Evolutionary conservation across 208 protist species (phyloP).

Genomic region (Angomonas deanei): DNA sequence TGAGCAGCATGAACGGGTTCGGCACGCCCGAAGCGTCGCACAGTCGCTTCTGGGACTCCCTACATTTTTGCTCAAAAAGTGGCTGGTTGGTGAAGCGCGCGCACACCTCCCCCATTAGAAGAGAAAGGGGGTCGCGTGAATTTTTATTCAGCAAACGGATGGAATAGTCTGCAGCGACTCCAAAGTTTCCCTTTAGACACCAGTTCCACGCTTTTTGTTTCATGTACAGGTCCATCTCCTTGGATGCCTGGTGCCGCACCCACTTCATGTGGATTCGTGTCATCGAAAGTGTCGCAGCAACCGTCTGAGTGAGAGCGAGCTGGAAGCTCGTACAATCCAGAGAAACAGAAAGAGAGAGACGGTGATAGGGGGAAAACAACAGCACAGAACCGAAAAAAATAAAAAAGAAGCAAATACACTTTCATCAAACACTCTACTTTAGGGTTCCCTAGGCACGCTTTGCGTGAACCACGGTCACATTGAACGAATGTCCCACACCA

Average conservation of each 20-base stretch:
- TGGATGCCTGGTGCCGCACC: constrained; percentile 24
- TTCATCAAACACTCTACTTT: too few relatives aligned
- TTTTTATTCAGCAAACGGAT: constrained; percentile 72
- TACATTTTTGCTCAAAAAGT: constrained; percentile 47
- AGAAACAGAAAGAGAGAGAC: constrained; percentile 5
- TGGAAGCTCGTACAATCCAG: background rate
- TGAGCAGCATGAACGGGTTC: constrained; percentile 9
- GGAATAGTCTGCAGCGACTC: constrained; percentile 74
- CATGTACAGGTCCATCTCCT: constrained; percentile 59
- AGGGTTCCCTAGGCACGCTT: too few relatives aligned
- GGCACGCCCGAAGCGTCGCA: constrained; percentile 12
- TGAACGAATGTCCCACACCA: constrained; percentile 1
- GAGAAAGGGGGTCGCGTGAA: constrained; percentile 38
- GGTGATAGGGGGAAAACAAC: background rate
- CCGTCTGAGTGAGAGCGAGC: background rate
- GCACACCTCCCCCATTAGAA: constrained; percentile 57
- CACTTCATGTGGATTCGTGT: constrained; percentile 29
- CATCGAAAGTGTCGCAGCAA: constrained; percentile 18
- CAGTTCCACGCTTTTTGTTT: constrained; percentile 65
- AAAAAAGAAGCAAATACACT: background rate
- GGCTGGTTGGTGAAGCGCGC: constrained; percentile 43
- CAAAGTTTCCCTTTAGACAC: constrained; percentile 43
- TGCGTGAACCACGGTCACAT: too few relatives aligned
- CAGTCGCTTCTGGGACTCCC: constrained; percentile 34
- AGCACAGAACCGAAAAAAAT: background rate